Conservation (phyloP, 2,329 filamentous ascomycete species). For the Apiospora marii region DNA sequence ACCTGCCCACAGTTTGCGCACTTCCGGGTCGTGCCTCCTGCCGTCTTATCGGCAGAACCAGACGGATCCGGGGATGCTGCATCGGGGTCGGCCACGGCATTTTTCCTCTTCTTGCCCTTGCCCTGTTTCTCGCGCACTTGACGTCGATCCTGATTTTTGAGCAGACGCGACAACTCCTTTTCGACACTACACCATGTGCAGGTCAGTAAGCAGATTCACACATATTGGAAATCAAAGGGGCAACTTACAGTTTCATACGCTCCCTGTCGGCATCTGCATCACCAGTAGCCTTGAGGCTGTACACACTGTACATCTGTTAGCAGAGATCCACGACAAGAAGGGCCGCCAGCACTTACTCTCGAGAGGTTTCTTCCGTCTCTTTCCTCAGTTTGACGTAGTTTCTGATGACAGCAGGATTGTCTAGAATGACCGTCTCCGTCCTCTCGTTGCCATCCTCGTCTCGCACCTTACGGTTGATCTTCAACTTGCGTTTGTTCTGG, state of each 20-base stretch:
- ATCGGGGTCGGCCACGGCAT: conserved; percentile 42
- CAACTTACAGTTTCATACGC: conserved; percentile 50
- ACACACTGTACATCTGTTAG: conserved; percentile 56
- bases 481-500: conserved; percentile 67
- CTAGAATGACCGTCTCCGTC: conserved; percentile 67
- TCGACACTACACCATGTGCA: conserved; percentile 63
- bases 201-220: conserved; percentile 33
- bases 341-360: conserved; percentile 66
- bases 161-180: conserved; percentile 81
- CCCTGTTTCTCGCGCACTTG: conserved; percentile 85
- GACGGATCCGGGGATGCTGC: conserved; percentile 59
- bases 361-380: conserved; percentile 73
- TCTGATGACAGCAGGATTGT: conserved; percentile 85
- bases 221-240: not conserved
- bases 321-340: conserved; percentile 31
- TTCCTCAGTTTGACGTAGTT: conserved; percentile 85
- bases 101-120: conserved; percentile 68
- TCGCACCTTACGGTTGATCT: conserved; percentile 74
- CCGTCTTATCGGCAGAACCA: conserved; percentile 57
- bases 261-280: conserved; percentile 61
- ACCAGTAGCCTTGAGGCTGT: conserved; percentile 56
- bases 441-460: conserved; percentile 71
- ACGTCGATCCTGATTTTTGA: conserved; percentile 90
- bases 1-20: conserved; percentile 97
- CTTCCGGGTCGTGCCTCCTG: conserved; percentile 80